These are phyloP conservation scores for Paramarasmius palmivorus DNA, from an alignment of 1,284 basidiomycete species.

Conservation along the genomic window DNA sequence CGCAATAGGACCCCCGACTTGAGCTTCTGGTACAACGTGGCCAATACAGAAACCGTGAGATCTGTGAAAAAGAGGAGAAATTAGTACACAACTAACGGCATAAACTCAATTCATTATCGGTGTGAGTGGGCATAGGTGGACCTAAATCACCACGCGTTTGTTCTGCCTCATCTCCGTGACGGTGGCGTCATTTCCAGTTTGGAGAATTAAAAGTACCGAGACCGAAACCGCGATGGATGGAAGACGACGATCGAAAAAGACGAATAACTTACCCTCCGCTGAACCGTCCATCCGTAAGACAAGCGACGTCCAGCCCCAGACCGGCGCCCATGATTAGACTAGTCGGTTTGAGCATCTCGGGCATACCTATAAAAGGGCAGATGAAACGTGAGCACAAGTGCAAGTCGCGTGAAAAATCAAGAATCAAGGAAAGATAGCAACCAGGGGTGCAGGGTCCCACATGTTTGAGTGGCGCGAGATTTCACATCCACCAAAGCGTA, in stretches of 20 bases:
- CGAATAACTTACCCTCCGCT: conserved; percentile 75
- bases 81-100: conserved; percentile 2
- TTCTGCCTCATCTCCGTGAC: too few species aligned
- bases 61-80: conserved; percentile 33
- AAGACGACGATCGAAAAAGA: conserved; percentile 14
- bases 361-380: conserved; percentile 65
- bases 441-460: too few species aligned
- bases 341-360: conserved; percentile 93
- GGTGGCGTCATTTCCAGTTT: background rate
- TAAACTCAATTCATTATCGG: too few species aligned
- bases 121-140: background rate
- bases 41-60: conserved; percentile 92
- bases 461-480: too few species aligned
- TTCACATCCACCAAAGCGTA: too few species aligned
- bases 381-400: conserved; percentile 1
- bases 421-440: background rate
- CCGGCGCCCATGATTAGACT: conserved; percentile 92
- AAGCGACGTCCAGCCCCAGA: conserved; percentile 87
- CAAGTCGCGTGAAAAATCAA: background rate
- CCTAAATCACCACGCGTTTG: background rate
- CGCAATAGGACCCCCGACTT: conserved; percentile 89
- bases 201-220: background rate
- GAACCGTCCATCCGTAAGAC: conserved; percentile 92
- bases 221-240: conserved; percentile 6
- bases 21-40: conserved; percentile 90